Evolutionary conservation across 2,329 filamentous ascomycete species (phyloP).

Genomic region (Stagonosporopsis cucurbitacearum): DNA sequence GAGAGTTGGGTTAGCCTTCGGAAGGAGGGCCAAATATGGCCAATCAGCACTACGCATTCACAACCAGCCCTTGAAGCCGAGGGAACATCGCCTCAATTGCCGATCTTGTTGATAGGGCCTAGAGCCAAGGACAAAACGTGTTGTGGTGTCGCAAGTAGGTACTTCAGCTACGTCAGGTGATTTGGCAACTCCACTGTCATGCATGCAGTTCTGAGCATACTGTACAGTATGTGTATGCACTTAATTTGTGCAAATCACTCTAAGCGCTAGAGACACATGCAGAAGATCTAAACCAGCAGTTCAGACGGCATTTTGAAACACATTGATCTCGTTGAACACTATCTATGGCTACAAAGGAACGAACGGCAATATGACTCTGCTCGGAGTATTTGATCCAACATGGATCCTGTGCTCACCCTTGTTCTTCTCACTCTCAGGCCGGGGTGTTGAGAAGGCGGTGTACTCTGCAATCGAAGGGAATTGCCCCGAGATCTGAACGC

Average conservation of each 20-base stretch:
- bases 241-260: background rate
- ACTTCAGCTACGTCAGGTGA: background rate
- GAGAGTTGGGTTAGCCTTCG: constrained; percentile 20
- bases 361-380: constrained; percentile 50
- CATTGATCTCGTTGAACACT: background rate
- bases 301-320: background rate
- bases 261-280: background rate
- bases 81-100: background rate
- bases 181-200: background rate
- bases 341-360: constrained; percentile 18
- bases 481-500: constrained; percentile 26
- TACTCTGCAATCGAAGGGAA: constrained; percentile 51
- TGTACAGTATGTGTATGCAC: background rate
- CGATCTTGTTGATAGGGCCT: background rate
- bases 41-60: background rate
- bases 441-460: constrained; percentile 39
- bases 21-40: constrained; percentile 13
- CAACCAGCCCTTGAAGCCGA: background rate
- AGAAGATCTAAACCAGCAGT: background rate
- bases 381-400: constrained; percentile 48
- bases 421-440: constrained; percentile 53
- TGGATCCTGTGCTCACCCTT: constrained; percentile 51
- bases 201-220: background rate
- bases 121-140: background rate
- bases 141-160: background rate